Percentiles rank a stretch among this genome's conserved stretches.
These are phyloP conservation scores for Penicillium coffeae DNA, from an alignment of 495 filamentous ascomycete genomes.

Conservation along the genomic window DNA sequence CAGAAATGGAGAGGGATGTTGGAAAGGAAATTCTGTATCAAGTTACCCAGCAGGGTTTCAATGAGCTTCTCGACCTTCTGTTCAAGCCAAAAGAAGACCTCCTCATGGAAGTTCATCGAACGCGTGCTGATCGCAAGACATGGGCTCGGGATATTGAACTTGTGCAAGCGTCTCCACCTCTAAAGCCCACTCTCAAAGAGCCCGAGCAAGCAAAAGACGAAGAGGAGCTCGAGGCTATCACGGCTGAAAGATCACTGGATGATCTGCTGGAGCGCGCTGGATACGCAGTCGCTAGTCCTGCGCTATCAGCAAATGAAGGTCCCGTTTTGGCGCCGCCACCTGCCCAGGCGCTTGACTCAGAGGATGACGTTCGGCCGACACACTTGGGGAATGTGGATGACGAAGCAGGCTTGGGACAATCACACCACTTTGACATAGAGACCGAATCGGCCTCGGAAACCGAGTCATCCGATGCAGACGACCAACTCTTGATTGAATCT, in stretches of 20 bases:
- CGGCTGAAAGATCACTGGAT: constrained; percentile 32
- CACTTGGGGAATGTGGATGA: constrained; percentile 22
- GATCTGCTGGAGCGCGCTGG: constrained; percentile 50
- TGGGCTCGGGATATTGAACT: constrained; percentile 52
- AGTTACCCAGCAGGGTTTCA: constrained; percentile 83
- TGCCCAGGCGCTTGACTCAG: constrained; percentile 9
- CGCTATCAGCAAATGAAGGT: constrained; percentile 15
- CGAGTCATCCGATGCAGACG: constrained; percentile 9
- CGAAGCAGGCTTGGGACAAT: constrained; percentile 11
- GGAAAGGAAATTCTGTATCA: constrained; percentile 89
- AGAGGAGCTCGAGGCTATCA: constrained; percentile 23
- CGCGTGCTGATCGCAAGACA: constrained; percentile 56
- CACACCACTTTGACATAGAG: constrained; percentile 12
- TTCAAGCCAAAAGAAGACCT: constrained; percentile 79
- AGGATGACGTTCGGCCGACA: constrained; percentile 26
- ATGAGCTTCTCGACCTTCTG: constrained; percentile 81
- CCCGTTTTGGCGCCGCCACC: constrained; percentile 26
- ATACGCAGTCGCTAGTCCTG: constrained; percentile 37
- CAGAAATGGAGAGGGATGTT: constrained; percentile 73
- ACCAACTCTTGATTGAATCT: constrained; percentile 9
- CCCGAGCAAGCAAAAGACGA: constrained; percentile 12
- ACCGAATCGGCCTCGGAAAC: constrained; percentile 14
- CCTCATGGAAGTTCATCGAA: constrained; percentile 63
- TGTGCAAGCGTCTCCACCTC: constrained; percentile 27
- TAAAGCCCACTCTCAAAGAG: constrained; percentile 14